A percentile compares a stretch with the other conserved stretches of the same genome.
phyloP scores from a whole-genome alignment of 2,329 filamentous ascomycete genomes.

The Penicillium glabrum region DNA sequence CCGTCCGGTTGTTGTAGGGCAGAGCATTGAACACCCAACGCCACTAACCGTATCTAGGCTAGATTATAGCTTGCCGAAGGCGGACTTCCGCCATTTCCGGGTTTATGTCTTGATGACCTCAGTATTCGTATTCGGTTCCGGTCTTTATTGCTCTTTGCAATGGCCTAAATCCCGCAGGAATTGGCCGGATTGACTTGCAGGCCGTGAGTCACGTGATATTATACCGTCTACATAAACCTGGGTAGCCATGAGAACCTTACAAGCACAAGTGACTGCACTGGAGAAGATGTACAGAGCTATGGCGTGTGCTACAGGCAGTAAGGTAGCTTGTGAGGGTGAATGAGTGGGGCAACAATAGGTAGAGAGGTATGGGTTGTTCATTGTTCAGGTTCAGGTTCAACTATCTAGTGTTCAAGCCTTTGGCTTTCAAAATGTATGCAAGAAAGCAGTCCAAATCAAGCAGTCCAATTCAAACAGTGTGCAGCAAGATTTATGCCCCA shows the following conservation, averaged over 20 bases:
- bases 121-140: not conserved
- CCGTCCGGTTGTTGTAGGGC: too few species aligned
- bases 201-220: too few species aligned
- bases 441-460: not conserved
- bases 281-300: too few species aligned
- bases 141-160: too few species aligned
- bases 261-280: too few species aligned
- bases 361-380: not conserved
- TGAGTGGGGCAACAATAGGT: not conserved
- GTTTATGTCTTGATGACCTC: not conserved
- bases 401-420: not conserved
- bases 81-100: too few species aligned
- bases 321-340: too few species aligned
- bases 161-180: too few species aligned
- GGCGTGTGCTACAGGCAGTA: too few species aligned
- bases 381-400: not conserved
- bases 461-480: not conserved
- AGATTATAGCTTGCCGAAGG: not conserved
- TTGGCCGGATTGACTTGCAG: too few species aligned
- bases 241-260: too few species aligned
- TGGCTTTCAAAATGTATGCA: not conserved
- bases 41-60: not conserved
- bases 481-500: not conserved
- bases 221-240: too few species aligned
- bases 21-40: not conserved